Base-by-base conservation (phyloP, 2,329 filamentous ascomycete genomes). In the Aspergillus aculeatinus region DNA sequence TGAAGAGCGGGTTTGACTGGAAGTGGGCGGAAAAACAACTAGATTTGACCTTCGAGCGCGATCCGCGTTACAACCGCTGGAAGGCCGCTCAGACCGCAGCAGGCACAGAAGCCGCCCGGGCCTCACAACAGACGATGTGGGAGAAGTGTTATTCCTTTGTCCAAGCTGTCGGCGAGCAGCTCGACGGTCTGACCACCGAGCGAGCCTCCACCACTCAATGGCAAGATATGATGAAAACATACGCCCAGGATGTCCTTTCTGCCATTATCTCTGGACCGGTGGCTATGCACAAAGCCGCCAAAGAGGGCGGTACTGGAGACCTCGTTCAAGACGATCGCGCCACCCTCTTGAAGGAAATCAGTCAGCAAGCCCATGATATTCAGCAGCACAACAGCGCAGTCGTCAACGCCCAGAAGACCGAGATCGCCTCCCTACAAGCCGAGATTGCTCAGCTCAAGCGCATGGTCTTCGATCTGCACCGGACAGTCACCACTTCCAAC, bases 61-160 rank as follows among this genome's bases (percentile, higher is more conserved):
- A 75, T 48, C 59, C 57, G 39, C 59, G 66, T 6, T 60, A 66
- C 12, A 48, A 64, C 9, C 69, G 72, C 21, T 78, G 76, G 76
- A 58, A 57, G 19, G 56, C 61, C 2, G 73, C 69, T 44, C 68
- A 65, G 10, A 60, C 70, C 48, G 33, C 50, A 23, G 61, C 65
- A 5, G 16, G 39, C 16, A 3, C 14, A 44, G 39, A 44, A 11
- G 58, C 67, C 9, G 56, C 50, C 5, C 51, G 65, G 23, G 65
- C 62, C 23, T 51, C 58, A n/a, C 54, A 68, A 29, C 64, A 63
- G 10, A 65, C 68, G 7, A 44, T 67, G n/a, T 72, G 68, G 60
- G 70, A 76, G 57, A 75, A 73, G 54, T 74, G 68, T 49, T 67
- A 71, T 29, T 63, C 66, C 19, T 78, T 78, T 60, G 73, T 67